phyloP scores from a whole-genome alignment of 352 stramenopile genomes.

The Globisporangium ultimum region DNA sequence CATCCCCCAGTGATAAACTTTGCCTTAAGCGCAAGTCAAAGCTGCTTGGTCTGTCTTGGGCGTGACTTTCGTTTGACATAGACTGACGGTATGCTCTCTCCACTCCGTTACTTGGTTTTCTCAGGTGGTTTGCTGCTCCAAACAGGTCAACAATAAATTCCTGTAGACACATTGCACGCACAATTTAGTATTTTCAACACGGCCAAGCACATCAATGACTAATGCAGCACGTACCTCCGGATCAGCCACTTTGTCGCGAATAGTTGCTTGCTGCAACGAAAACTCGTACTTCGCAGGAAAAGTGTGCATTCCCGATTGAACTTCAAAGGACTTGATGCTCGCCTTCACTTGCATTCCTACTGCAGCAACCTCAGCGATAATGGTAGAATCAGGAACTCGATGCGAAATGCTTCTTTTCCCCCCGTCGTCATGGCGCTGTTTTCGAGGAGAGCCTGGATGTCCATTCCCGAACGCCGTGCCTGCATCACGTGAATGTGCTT shows the following conservation, averaged over 20 bases:
- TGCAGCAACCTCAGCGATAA: constrained; percentile 35
- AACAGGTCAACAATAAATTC: constrained; percentile 18
- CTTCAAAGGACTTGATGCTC: constrained; percentile 12
- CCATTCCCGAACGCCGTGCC: constrained; percentile 5
- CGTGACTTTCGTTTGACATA: constrained; percentile 1
- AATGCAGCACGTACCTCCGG: constrained; percentile 24
- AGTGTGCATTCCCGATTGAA: constrained; percentile 1
- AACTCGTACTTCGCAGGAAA: constrained; percentile 35
- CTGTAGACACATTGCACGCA: constrained; percentile 7
- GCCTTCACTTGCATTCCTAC: constrained; percentile 22
- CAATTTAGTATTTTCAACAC: background rate
- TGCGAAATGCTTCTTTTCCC: constrained; percentile 10
- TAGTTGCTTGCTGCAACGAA: constrained; percentile 33
- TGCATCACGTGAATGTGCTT: constrained; percentile 13
- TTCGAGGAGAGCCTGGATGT: constrained; percentile 17
- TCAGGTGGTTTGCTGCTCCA: constrained; percentile 1
- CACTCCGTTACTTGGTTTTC: background rate
- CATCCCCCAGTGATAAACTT: background rate
- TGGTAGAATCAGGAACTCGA: constrained; percentile 6
- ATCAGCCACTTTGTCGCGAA: constrained; percentile 48
- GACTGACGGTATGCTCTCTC: background rate
- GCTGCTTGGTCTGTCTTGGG: background rate
- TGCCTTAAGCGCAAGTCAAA: constrained; percentile 11
- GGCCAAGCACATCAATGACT: constrained; percentile 1
- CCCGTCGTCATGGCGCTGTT: constrained; percentile 16